Base-by-base conservation (phyloP, 257 asterid genomes). In the Prunella vulgaris region DNA sequence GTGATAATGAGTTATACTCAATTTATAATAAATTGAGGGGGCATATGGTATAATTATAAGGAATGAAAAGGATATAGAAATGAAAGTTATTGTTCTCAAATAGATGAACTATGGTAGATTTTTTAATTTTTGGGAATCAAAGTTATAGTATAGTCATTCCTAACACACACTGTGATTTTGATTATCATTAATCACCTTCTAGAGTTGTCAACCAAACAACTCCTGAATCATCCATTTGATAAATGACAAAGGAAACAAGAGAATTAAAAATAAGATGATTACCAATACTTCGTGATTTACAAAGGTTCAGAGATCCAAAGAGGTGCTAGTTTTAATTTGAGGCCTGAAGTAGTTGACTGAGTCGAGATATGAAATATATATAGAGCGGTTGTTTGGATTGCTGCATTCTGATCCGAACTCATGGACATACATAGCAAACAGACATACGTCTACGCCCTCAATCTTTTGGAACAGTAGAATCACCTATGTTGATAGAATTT, bases 351-450 rank as follows among this genome's bases (percentile, higher is more conserved):
- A 82, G 79, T 85, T 90, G 14, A 90, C 90, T 0, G 96, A 88
- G 72, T 90, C 97, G 2, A 90, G 86, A 76, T 90, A 88, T 0
- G 97, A 90, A 59, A 90, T 83, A 74, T 88, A 90, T 70, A 88
- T 70, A 12, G 88, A 77, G 3, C 87, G 89, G 57, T 79, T 82
- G 77, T 90, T 90, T n/a, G 97, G 97, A 46, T 70, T 69, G 42
- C 76, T 80, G 58, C 97, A 90, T 53, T 86, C 92, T 63, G 92
- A 84, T 69, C 96, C 96, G 70, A 72, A 90, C 79, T 88, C 96
- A 49, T 90, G 94, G 70, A 83, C 94, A 69, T 85, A 90, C 96
- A 90, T 81, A 14, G 76, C 87, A 52, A 90, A 90, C 58, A 90
- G 80, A 68, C 94, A 90, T 33, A 90, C 86, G 69, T 90, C 97